Conservation (phyloP, 805 yeast species). For the Metschnikowia cubensis region DNA sequence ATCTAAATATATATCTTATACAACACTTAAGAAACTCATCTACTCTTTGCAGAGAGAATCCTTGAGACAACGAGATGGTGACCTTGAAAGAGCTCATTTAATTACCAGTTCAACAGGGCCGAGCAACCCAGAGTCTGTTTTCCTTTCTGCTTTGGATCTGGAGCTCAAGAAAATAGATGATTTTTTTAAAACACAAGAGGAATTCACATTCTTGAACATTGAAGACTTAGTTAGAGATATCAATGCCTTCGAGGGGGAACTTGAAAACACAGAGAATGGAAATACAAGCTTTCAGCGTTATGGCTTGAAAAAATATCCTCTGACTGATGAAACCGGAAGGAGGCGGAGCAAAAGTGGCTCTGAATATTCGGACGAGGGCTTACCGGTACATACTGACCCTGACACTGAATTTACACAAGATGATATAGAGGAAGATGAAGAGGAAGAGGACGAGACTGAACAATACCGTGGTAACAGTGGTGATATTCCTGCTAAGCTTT, state of each 20-base stretch:
- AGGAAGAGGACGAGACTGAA: constrained; percentile 11
- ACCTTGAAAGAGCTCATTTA: constrained; percentile 29
- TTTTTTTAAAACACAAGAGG: constrained; percentile 69
- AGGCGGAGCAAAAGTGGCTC: constrained; percentile 14
- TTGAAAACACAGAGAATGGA: constrained; percentile 11
- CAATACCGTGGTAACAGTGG: constrained; percentile 8
- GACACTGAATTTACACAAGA: constrained; percentile 35
- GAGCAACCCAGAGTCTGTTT: constrained; percentile 54
- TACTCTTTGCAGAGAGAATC: constrained; percentile 75
- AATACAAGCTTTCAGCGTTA: constrained; percentile 7
- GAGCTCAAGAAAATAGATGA: constrained; percentile 74
- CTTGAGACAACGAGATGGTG: constrained; percentile 24
- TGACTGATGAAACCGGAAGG: constrained; percentile 7
- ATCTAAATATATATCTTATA: constrained; percentile 84
- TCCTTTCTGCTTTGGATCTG: constrained; percentile 66
- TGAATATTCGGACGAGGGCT: constrained; percentile 18
- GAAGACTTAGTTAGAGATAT: constrained; percentile 59
- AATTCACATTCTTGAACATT: constrained; percentile 48
- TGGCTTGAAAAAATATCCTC: constrained; percentile 6
- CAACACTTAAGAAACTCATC: constrained; percentile 78
- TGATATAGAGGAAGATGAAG: constrained; percentile 11
- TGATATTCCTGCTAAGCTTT: constrained; percentile 6
- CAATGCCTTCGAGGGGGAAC: constrained; percentile 51
- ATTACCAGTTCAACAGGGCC: constrained; percentile 18
- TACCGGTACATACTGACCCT: constrained; percentile 26